Evolutionary conservation across 257 asterid species (phyloP).

Genomic region (Eustoma russellianum): DNA sequence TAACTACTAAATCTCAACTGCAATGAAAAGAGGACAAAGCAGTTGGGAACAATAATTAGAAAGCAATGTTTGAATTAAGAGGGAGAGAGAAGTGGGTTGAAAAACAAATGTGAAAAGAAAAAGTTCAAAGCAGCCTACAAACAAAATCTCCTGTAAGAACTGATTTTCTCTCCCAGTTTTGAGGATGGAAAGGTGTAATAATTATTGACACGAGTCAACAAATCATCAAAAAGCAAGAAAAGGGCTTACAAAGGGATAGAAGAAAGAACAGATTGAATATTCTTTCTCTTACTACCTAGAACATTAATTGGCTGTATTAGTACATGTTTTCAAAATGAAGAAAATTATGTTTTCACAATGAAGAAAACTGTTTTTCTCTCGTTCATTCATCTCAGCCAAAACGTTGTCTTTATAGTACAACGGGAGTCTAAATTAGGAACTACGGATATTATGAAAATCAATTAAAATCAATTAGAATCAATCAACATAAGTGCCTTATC

Average conservation of each 20-base stretch:
- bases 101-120: slow-evolving; percentile 10
- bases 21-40: neutral
- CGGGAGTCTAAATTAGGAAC: no score
- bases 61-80: neutral
- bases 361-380: no score
- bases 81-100: slow-evolving; percentile 4
- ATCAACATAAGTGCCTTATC: no score
- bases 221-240: neutral
- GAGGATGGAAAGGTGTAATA: slow-evolving; percentile 21
- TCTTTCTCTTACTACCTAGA: neutral
- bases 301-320: no score
- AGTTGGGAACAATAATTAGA: neutral
- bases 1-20: neutral
- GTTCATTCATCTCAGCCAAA: no score
- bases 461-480: no score
- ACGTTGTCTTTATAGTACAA: no score
- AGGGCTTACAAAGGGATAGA: neutral
- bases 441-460: no score
- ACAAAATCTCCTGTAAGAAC: neutral
- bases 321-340: no score
- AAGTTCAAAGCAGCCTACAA: slow-evolving; percentile 16
- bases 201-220: slow-evolving; percentile 25
- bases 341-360: no score
- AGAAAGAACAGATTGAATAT: neutral
- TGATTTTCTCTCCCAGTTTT: slow-evolving; percentile 7